Conservation (phyloP, 1,139 yeast genomes). For the Suhomyces bokatorum region DNA sequence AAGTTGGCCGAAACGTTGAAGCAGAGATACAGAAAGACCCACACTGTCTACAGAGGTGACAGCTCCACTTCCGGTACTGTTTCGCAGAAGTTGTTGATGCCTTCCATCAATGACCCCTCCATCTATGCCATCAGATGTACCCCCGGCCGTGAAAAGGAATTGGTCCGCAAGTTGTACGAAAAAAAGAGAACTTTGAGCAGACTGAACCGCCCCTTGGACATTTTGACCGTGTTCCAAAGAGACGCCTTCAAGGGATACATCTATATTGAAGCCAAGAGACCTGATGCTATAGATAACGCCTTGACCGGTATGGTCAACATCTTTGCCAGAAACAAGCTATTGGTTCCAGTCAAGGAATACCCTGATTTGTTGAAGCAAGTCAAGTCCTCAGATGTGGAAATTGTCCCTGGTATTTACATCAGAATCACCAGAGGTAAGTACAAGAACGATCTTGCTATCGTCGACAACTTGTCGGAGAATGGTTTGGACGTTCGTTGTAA, state of each 20-base stretch:
- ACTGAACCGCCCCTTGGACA: slow-evolving; percentile 62
- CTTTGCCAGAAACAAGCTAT: slow-evolving; percentile 65
- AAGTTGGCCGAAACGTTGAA: slow-evolving; percentile 88
- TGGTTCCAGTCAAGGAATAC: slow-evolving; percentile 94
- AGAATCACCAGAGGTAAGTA: slow-evolving; percentile 89
- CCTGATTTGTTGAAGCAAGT: slow-evolving; percentile 91
- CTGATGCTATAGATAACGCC: slow-evolving; percentile 89
- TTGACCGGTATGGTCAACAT: slow-evolving; percentile 88
- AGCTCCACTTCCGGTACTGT: slow-evolving; percentile 72
- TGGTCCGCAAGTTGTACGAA: slow-evolving; percentile 80
- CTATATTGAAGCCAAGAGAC: slow-evolving; percentile 90
- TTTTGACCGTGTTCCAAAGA: slow-evolving; percentile 91
- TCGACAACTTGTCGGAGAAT: slow-evolving; percentile 89
- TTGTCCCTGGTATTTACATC: slow-evolving; percentile 90
- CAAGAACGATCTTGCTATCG: slow-evolving; percentile 90
- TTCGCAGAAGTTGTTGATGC: slow-evolving; percentile 89
- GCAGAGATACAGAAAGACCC: slow-evolving; percentile 87
- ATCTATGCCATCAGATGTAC: slow-evolving; percentile 95
- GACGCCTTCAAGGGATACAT: slow-evolving; percentile 90
- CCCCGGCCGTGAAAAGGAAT: slow-evolving; percentile 89
- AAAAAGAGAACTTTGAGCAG: slow-evolving; percentile 73
- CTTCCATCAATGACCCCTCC: slow-evolving; percentile 94
- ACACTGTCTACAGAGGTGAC: slow-evolving; percentile 85
- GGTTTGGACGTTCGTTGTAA: slow-evolving; percentile 92
- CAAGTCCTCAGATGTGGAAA: slow-evolving; percentile 81